These are phyloP conservation scores for Lactarius indigo DNA, from an alignment of 768 basidiomycete species.

Conservation along the genomic window DNA sequence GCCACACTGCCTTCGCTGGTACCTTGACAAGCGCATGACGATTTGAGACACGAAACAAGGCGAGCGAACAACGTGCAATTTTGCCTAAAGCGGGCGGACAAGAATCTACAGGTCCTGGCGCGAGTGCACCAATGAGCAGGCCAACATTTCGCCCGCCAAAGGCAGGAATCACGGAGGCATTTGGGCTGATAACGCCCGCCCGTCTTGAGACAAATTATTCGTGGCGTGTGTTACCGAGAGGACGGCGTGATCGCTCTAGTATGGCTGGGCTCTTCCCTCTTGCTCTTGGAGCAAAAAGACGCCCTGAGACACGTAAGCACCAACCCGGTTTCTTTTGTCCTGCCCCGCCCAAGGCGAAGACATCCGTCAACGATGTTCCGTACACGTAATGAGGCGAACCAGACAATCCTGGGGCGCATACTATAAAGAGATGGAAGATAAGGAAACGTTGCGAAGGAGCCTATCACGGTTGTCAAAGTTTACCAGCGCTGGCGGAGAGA, in stretches of 20 bases:
- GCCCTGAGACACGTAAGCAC: slow-evolving; percentile 11
- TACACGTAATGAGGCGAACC: slow-evolving; percentile 19
- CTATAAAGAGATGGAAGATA: background rate
- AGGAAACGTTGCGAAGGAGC: slow-evolving; percentile 4
- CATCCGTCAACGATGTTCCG: slow-evolving; percentile 1
- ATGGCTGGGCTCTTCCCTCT: background rate
- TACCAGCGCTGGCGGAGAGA: background rate
- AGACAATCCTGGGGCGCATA: slow-evolving; percentile 4
- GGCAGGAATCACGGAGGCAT: slow-evolving; percentile 5
- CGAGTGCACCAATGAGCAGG: background rate
- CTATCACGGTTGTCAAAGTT: background rate
- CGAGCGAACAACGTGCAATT: background rate
- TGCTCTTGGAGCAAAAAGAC: slow-evolving; percentile 1
- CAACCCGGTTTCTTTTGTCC: slow-evolving; percentile 14
- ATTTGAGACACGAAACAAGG: background rate
- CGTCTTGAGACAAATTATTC: slow-evolving; percentile 13
- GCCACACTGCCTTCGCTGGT: background rate
- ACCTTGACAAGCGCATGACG: background rate
- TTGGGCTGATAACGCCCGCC: slow-evolving; percentile 8
- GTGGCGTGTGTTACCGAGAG: slow-evolving; percentile 10
- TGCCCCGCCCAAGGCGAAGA: background rate
- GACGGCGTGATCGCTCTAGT: slow-evolving; percentile 8
- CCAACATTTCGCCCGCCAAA: background rate
- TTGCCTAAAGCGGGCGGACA: background rate
- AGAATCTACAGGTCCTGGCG: slow-evolving; percentile 5